Base-by-base conservation (phyloP, 495 filamentous ascomycete species). In the Penicillium tannophilum region DNA sequence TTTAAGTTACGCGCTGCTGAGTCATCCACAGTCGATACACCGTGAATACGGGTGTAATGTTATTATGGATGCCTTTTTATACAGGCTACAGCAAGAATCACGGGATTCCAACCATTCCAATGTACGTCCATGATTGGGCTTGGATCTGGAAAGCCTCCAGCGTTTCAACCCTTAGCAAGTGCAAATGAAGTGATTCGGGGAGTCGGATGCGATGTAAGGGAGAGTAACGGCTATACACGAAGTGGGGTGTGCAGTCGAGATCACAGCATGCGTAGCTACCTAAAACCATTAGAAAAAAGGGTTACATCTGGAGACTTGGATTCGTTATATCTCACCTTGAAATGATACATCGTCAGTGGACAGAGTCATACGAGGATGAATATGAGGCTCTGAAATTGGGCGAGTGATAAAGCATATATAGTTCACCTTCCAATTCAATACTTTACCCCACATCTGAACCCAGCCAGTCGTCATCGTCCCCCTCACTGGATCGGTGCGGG, bases 1-100 rank as follows among this genome's bases (percentile, higher is more conserved):
- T 61, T 61, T 17, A 49, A 49, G 24, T 63, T 67, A 56, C 55
- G 61, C 48, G 44, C 14, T 14, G 64, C 58, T 67, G 61, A 67
- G 52, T 67, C 58, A 67, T 41, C 55, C 2, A 35, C 9, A 51
- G 43, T 46, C 19, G 16, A 50, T 64, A 61, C 61, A 8, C 6
- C 12, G 1, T 14, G 11, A 19, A 44, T 53, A 58, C 54, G 11
- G 7, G 4, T 24, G 56, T 52, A 49, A 30, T 30, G 43, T 30
- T 17, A n/a, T 31, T 24, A 30, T 49, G 6, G n/a, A 8, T 49
- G 46, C 46, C 46, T 49, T 3, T 9, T n/a, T n/a, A 31, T 30
- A 33, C 46, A 49, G 46, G 46, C 46, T 28, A 49, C 23, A 30
- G 33, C n/a, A 3, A 11, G 4, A 46, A 14, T 4, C 23, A 26